Conservation (phyloP, 495 filamentous ascomycete species). For the Aspergillus olivimuriae region DNA sequence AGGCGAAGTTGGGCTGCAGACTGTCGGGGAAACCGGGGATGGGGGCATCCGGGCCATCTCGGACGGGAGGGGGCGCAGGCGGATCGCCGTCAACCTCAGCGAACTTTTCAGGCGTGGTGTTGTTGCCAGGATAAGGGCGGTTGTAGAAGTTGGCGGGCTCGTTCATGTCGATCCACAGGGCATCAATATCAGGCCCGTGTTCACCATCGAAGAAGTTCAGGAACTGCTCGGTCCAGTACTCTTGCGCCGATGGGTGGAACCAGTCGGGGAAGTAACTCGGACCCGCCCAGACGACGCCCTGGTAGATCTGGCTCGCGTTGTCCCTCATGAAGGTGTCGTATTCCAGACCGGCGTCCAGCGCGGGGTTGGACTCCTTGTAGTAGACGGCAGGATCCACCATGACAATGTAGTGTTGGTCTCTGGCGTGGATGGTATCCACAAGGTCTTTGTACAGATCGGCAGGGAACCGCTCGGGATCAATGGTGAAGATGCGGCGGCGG, state of each 20-base stretch:
- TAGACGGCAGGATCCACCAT: background rate
- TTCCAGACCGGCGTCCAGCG: background rate
- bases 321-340: background rate
- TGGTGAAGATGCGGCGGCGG: background rate
- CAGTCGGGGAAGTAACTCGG: background rate
- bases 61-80: background rate
- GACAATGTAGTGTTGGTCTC: background rate
- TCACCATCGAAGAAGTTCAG: background rate
- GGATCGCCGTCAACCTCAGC: background rate
- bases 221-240: background rate
- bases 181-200: background rate
- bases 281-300: background rate
- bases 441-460: background rate
- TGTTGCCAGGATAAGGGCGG: background rate
- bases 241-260: background rate
- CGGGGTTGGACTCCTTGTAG: background rate
- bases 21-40: background rate
- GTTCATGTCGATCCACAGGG: background rate
- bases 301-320: background rate
- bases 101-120: background rate
- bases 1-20: background rate
- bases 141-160: background rate
- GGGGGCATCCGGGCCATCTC: background rate
- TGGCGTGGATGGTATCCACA: background rate
- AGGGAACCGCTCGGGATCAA: background rate